Evolutionary conservation across 2,329 filamentous ascomycete genomes (phyloP).

Genomic region (Colletotrichum truncatum): DNA sequence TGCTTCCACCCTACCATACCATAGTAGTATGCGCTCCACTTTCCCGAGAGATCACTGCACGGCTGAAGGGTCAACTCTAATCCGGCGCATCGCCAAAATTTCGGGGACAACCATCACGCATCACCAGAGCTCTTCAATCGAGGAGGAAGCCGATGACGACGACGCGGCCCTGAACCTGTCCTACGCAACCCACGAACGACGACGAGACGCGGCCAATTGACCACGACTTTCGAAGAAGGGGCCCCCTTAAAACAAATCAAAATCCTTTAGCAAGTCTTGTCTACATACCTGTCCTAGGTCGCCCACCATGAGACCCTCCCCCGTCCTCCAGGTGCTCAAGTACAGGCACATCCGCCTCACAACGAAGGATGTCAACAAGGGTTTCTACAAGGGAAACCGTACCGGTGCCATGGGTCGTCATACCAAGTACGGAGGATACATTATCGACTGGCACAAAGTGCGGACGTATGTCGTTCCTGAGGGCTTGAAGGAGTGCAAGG

Average conservation of each 20-base stretch:
- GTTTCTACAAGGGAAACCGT: constrained; percentile 96
- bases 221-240: neutral
- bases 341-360: constrained; percentile 83
- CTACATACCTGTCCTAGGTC: neutral
- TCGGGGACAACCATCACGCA: constrained; percentile 1
- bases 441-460: constrained; percentile 87
- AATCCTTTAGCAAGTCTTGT: neutral
- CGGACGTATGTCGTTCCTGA: constrained; percentile 88
- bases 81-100: constrained; percentile 31
- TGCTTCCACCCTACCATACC: no score
- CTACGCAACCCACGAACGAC: neutral
- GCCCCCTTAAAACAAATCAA: no score
- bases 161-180: neutral
- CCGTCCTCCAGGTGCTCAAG: constrained; percentile 70
- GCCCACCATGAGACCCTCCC: constrained; percentile 72
- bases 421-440: constrained; percentile 84
- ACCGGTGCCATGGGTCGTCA: constrained; percentile 88
- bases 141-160: neutral
- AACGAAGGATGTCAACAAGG: constrained; percentile 91
- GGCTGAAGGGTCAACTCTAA: constrained; percentile 19
- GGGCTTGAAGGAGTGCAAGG: constrained; percentile 75
- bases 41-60: no score
- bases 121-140: neutral
- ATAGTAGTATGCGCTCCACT: no score
- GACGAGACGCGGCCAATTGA: neutral